phyloP scores from a whole-genome alignment of 352 stramenopile species.

The Pythium monospermum region DNA sequence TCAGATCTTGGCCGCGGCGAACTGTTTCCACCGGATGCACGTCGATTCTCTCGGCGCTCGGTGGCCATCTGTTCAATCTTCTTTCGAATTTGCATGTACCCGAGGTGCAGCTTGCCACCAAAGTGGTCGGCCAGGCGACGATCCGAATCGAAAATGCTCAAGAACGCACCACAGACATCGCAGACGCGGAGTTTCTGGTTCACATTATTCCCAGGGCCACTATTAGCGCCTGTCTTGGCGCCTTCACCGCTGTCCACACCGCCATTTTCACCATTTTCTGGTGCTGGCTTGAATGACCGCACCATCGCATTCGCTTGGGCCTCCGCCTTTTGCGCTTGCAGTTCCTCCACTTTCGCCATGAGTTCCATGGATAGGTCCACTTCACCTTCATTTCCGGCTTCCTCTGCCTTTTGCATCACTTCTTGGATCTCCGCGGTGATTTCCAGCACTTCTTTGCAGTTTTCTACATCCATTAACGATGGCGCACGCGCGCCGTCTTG shows the following conservation, averaged over 20 bases:
- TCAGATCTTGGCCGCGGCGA: conserved; percentile 1
- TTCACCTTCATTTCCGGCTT: conserved; percentile 52
- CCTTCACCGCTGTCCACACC: neutral
- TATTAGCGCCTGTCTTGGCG: neutral
- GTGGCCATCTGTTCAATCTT: conserved; percentile 76
- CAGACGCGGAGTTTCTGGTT: conserved; percentile 88
- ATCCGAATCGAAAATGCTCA: conserved; percentile 92
- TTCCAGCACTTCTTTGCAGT: conserved; percentile 61
- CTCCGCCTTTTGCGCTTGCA: conserved; percentile 52
- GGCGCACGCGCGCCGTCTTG: conserved; percentile 42
- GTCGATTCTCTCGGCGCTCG: conserved; percentile 24
- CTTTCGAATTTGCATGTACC: conserved; percentile 85
- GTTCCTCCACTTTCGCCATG: conserved; percentile 57
- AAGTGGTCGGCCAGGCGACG: conserved; percentile 87
- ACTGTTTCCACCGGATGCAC: conserved; percentile 4
- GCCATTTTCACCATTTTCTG: conserved; percentile 1
- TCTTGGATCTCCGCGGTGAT: conserved; percentile 73
- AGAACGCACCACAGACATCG: conserved; percentile 88
- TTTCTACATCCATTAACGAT: conserved; percentile 45
- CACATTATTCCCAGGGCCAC: conserved; percentile 30
- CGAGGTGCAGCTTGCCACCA: conserved; percentile 88
- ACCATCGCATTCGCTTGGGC: conserved; percentile 41
- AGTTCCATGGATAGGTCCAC: conserved; percentile 51
- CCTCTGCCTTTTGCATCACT: conserved; percentile 48
- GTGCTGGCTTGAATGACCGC: conserved; percentile 28